Base-by-base conservation (phyloP, 148 eudicot species). In the Bassia scoparia region DNA sequence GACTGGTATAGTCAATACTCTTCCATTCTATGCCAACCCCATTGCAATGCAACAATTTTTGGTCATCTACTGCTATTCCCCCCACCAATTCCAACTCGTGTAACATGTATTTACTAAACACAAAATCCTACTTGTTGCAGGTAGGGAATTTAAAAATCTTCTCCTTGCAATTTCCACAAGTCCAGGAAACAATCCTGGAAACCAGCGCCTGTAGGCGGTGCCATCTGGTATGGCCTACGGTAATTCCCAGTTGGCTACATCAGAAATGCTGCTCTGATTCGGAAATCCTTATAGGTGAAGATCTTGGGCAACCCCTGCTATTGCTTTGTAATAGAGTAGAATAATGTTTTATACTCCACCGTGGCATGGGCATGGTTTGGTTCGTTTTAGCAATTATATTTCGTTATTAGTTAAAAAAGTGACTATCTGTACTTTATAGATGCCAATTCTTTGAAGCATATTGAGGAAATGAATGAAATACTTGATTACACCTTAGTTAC, bases 61-160 rank as follows among this genome's bases (percentile, higher is more conserved):
- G 82, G 88, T 72, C 88, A 79, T n/a, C n/a, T 27, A 58, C 86
- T 68, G 84, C 82, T n/a, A 38, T 89, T 83, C 56, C 86, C 87
- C 70, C 84, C 77, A 65, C 87, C 80, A 38, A 74, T 86, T 63
- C 85, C 89, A 35, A 48, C 86, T 35, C n/a, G n/a, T 83, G 81
- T 70, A 86, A 83, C 63, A 50, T 76, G 73, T 83, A 82, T 79
- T 58, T 85, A 54, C 70, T n/a, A n/a, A n/a, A n/a, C 87, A 38
- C 85, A 87, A 53, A n/a, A n/a, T n/a, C 65, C 80, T 49, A 61
- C 82, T n/a, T 46, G 71, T 85, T 68, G 68, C 81, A 33, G 46
- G 76, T n/a, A 23, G 93, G 86, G 71, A 85, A n/a, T n/a, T 76
- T 78, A 83, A 86, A 83, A 67, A n/a, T n/a, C 81, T 55, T 70